These are phyloP conservation scores for Glarea lozoyensis DNA, from an alignment of 495 filamentous ascomycete species.

Conservation along the genomic window DNA sequence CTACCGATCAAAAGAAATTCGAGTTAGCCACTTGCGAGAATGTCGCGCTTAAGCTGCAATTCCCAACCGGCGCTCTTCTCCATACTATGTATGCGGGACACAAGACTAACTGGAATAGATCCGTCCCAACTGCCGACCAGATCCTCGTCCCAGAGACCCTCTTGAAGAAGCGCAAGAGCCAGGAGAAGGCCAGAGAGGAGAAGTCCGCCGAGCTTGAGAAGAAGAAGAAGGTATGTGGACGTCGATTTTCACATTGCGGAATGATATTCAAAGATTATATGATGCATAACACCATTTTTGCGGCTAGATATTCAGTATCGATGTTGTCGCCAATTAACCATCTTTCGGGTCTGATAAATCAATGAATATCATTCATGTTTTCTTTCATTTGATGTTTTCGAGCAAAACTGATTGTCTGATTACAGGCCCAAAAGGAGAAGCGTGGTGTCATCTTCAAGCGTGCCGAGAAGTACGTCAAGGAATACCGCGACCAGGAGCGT, in stretches of 20 bases:
- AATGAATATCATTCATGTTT: slow-evolving; percentile 14
- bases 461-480: slow-evolving; percentile 97
- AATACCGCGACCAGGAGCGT: slow-evolving; percentile 96
- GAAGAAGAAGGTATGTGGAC: slow-evolving; percentile 75
- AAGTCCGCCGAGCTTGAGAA: slow-evolving; percentile 68
- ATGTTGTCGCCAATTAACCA: slow-evolving; percentile 97
- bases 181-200: slow-evolving; percentile 95
- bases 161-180: slow-evolving; percentile 99
- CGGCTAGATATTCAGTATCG: slow-evolving; percentile 79
- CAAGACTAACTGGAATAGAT: slow-evolving; percentile 50
- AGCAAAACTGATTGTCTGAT: slow-evolving; percentile 10
- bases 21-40: slow-evolving; percentile 80
- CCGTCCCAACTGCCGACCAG: slow-evolving; percentile 80
- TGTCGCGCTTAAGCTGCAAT: slow-evolving; percentile 80
- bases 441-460: slow-evolving; percentile 98
- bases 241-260: slow-evolving; percentile 30
- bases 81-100: slow-evolving; percentile 48
- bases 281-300: slow-evolving; percentile 57
- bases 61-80: slow-evolving; percentile 76
- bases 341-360: slow-evolving; percentile 97
- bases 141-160: slow-evolving; percentile 96
- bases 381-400: slow-evolving; percentile 4
- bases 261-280: slow-evolving; percentile 47
- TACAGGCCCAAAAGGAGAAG: slow-evolving; percentile 92
- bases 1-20: slow-evolving; percentile 71